A percentile compares a stretch with the other conserved stretches of the same genome.
These are phyloP conservation scores for Murraya paniculata DNA, from an alignment of 345 rosid genomes.

Conservation along the genomic window DNA sequence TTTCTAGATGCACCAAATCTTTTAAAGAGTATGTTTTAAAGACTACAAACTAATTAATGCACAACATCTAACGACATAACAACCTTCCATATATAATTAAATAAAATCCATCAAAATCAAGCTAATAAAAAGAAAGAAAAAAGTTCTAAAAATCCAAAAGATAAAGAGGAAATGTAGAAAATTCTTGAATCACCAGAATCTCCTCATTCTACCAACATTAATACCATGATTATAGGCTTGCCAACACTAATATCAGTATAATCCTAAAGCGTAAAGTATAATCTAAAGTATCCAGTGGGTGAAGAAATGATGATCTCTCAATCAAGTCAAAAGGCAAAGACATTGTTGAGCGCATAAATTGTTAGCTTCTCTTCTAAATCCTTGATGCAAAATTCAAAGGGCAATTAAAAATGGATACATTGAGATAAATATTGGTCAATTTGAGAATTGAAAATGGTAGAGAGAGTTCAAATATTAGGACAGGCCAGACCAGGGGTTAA, in stretches of 20 bases:
- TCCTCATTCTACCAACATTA: too few relatives aligned
- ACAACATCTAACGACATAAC: too few relatives aligned
- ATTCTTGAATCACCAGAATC: too few relatives aligned
- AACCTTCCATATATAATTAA: too few relatives aligned
- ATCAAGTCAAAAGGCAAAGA: not conserved
- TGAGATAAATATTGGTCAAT: not conserved
- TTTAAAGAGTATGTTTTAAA: too few relatives aligned
- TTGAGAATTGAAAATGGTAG: not conserved
- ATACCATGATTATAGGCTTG: too few relatives aligned
- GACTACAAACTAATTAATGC: too few relatives aligned
- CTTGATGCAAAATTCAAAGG: not conserved
- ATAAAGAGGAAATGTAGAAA: too few relatives aligned
- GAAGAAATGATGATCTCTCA: not conserved
- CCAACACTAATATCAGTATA: not conserved
- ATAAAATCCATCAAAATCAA: too few relatives aligned
- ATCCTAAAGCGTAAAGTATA: not conserved
- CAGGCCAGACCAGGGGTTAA: not conserved
- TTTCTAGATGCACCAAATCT: too few relatives aligned
- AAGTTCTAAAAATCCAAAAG: too few relatives aligned
- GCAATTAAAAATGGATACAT: not conserved
- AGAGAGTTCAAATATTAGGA: not conserved
- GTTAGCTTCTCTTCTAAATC: not conserved
- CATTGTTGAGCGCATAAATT: not conserved
- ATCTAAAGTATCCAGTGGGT: not conserved
- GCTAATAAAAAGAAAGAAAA: too few relatives aligned